phyloP scores from a whole-genome alignment of 2,329 filamentous ascomycete species.

The Claviceps monticola region DNA sequence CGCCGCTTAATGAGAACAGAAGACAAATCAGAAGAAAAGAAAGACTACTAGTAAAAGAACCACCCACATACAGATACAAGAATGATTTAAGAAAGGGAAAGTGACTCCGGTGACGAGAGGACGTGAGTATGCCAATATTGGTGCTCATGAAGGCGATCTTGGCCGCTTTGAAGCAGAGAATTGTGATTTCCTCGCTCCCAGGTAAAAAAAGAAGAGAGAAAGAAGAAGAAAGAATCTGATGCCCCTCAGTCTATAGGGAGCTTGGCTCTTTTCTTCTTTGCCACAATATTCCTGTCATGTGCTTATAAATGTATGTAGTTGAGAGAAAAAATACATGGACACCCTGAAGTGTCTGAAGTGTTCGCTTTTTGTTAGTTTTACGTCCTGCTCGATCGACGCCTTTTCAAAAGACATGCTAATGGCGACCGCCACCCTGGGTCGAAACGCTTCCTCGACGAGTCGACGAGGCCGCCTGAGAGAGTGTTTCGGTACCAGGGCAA shows the following conservation, averaged over 20 bases:
- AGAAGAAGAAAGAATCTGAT: not conserved
- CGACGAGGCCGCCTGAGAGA: slow-evolving; percentile 19
- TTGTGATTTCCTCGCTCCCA: too few species aligned
- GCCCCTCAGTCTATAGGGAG: too few species aligned
- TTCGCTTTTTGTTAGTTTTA: too few species aligned
- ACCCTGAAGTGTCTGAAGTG: too few species aligned
- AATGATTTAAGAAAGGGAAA: too few species aligned
- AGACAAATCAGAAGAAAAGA: not conserved
- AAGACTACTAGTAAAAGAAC: not conserved
- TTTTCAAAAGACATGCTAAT: not conserved
- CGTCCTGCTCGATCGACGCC: too few species aligned
- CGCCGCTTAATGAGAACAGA: not conserved
- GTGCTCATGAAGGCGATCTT: not conserved
- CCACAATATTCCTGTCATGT: too few species aligned
- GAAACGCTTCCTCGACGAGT: slow-evolving; percentile 23
- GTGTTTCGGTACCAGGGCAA: slow-evolving; percentile 18
- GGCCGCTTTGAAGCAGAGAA: not conserved
- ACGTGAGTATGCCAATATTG: not conserved
- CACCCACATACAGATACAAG: too few species aligned
- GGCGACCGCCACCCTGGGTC: slow-evolving; percentile 11
- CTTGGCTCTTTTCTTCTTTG: too few species aligned
- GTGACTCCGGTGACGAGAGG: not conserved
- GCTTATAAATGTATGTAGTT: too few species aligned
- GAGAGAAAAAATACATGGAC: too few species aligned
- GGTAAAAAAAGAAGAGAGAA: not conserved